These are phyloP conservation scores for Ascochyta viciae-villosae DNA, from an alignment of 2,329 filamentous ascomycete species.

Conservation along the genomic window DNA sequence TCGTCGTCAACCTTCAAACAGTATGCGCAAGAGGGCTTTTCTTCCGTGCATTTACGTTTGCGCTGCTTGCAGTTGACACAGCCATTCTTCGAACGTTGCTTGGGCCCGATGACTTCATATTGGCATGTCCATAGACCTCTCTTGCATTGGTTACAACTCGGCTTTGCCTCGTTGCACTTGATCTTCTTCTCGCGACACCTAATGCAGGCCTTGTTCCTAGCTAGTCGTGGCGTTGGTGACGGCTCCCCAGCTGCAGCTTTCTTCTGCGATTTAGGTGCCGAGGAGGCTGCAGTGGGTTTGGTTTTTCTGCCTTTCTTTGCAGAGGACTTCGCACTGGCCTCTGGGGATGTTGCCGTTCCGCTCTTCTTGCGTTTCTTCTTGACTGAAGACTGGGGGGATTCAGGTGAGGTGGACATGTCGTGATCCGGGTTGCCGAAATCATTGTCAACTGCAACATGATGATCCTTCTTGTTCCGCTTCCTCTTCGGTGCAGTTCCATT, in stretches of 20 bases:
- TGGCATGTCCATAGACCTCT: conserved; percentile 40
- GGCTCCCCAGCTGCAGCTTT: conserved; percentile 13
- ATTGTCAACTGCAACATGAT: conserved; percentile 11
- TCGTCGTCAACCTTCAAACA: conserved; percentile 39
- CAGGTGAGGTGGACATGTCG: conserved; percentile 34
- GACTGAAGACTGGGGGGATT: conserved; percentile 20
- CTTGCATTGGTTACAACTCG: conserved; percentile 41
- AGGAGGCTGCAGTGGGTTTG: conserved; percentile 1
- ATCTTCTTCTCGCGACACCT: conserved; percentile 39
- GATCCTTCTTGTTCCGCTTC: conserved; percentile 28
- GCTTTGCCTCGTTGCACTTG: conserved; percentile 41
- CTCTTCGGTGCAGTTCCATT: conserved; percentile 21
- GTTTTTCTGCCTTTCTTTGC: conserved; percentile 28
- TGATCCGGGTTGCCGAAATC: conserved; percentile 20
- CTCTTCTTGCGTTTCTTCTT: conserved; percentile 34
- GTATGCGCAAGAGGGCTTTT: conserved; percentile 38
- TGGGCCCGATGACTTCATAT: conserved; percentile 26
- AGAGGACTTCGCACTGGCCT: conserved; percentile 5
- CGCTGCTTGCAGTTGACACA: conserved; percentile 39
- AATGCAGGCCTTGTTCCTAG: conserved; percentile 28
- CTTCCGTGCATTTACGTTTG: conserved; percentile 43
- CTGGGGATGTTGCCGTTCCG: conserved; percentile 2
- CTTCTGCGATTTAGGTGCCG: conserved; percentile 25
- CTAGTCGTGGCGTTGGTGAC: conserved; percentile 14
- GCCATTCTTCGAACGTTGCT: conserved; percentile 40